These are phyloP conservation scores for Xylaria telfairii DNA, from an alignment of 495 filamentous ascomycete genomes.

Conservation along the genomic window DNA sequence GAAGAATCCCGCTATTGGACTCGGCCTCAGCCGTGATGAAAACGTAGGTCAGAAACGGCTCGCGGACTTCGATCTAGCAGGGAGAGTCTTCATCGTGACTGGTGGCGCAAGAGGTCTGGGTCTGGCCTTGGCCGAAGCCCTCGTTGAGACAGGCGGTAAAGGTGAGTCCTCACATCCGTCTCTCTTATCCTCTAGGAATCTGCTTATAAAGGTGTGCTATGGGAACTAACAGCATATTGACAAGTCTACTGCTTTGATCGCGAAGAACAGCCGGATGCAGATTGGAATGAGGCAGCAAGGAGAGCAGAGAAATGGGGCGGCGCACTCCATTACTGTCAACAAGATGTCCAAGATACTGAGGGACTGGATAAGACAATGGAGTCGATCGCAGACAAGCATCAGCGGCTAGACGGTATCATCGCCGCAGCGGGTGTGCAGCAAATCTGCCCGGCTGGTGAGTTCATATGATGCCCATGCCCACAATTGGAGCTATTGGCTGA, in stretches of 20 bases:
- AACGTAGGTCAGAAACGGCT: slow-evolving; percentile 39
- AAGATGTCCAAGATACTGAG: slow-evolving; percentile 67
- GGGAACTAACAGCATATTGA: neutral
- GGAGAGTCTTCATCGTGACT: slow-evolving; percentile 66
- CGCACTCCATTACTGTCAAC: slow-evolving; percentile 63
- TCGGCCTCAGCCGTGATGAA: slow-evolving; percentile 24
- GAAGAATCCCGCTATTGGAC: slow-evolving; percentile 32
- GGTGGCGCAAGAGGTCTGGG: slow-evolving; percentile 69
- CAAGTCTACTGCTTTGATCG: slow-evolving; percentile 71
- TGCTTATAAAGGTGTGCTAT: neutral
- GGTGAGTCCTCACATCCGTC: slow-evolving; percentile 46
- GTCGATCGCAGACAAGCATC: slow-evolving; percentile 58
- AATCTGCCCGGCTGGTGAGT: slow-evolving; percentile 61
- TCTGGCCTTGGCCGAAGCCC: slow-evolving; percentile 68
- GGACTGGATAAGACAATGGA: slow-evolving; percentile 60
- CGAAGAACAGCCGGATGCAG: slow-evolving; percentile 51
- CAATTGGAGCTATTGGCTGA: neutral
- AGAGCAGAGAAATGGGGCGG: slow-evolving; percentile 60
- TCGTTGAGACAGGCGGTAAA: slow-evolving; percentile 72
- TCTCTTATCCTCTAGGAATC: neutral
- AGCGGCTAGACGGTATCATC: slow-evolving; percentile 73
- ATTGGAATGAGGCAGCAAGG: slow-evolving; percentile 57
- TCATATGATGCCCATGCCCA: neutral
- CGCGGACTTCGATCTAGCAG: slow-evolving; percentile 59
- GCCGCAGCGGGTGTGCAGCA: slow-evolving; percentile 79